Evolutionary conservation across 345 rosid genomes (phyloP), one percentile per base, ranked within the genome.

Genomic region (Boechera retrofracta): DNA sequence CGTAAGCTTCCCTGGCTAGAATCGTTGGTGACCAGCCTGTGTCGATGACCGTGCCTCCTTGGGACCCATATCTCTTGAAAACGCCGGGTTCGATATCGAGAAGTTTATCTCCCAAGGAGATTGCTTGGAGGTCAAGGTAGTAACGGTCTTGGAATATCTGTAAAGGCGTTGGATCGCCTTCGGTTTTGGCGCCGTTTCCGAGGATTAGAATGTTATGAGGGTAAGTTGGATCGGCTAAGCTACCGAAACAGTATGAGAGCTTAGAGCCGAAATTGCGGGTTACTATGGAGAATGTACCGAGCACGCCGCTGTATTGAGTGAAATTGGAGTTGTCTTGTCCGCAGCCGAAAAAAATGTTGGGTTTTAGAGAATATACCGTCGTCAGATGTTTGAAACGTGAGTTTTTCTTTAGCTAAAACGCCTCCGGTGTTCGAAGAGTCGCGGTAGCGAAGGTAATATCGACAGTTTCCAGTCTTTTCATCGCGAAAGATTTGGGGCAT

Each of bases 111-210:
- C 79, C 82, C 1, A 80, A 31, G 16, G 75, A 74, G 72, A 80
- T 80, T 64, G 57, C 72, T 74, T 75, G 79, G 1, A 80, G 67
- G 7, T 80, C 75, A 75, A 80, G 76, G 72, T 75, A 69, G 82
- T 80, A 80, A 32, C 67, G 82, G 49, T 75, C 79, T 63, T 64
- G 12, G 51, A 4, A 64, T 1, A 75, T 59, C 0, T 57, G 33
- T 45, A 80, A 69, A 41, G 79, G 64, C 2, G 79, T 80, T 75
- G 76, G 63, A 57, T 63, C 49, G 0, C 82, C 82, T 63, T 69
- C 44, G 10, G 7, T 47, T 41, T 5, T 75, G 36, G 82, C 76
- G 1, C 63, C 76, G 0, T 80, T 52, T 39, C 82, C 82, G 21
- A 80, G 79, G 26, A 38, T 38, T 13, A 80, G 67, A 48, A 21